Percentiles rank a stretch among this genome's conserved stretches.
These are phyloP conservation scores for Calonectria pseudoreteaudii DNA, from an alignment of 2,329 filamentous ascomycete genomes.

Conservation along the genomic window DNA sequence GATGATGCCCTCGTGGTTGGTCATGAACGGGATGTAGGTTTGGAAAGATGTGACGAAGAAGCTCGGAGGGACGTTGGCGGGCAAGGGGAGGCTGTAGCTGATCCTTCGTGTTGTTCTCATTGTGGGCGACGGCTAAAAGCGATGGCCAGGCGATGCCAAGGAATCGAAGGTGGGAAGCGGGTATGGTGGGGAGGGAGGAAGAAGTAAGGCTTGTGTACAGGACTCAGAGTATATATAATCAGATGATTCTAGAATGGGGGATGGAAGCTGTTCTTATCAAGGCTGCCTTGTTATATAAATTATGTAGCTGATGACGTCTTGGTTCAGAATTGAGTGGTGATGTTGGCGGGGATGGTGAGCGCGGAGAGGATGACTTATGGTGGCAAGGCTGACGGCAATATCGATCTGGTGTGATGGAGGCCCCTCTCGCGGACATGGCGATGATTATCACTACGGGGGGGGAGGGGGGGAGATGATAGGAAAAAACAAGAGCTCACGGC, in stretches of 20 bases:
- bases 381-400: constrained; percentile 14
- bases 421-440: constrained; percentile 21
- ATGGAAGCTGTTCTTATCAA: background rate
- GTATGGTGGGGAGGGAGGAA: background rate
- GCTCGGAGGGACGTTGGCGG: constrained; percentile 50
- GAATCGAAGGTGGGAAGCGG: background rate
- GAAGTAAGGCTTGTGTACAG: background rate
- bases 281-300: background rate
- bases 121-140: constrained; percentile 12
- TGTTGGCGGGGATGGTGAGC: background rate
- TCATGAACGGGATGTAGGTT: constrained; percentile 55
- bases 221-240: background rate
- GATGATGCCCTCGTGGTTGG: constrained; percentile 52
- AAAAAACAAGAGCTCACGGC: background rate
- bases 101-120: constrained; percentile 50
- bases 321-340: background rate
- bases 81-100: constrained; percentile 56
- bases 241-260: background rate
- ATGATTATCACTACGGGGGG: constrained; percentile 12
- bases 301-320: background rate
- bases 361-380: background rate
- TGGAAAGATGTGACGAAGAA: constrained; percentile 55
- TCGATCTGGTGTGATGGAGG: constrained; percentile 17
- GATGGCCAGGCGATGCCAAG: background rate
- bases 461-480: background rate